Evolutionary conservation across 257 asterid genomes (phyloP).

Genomic region (Galeopsis tetrahit): DNA sequence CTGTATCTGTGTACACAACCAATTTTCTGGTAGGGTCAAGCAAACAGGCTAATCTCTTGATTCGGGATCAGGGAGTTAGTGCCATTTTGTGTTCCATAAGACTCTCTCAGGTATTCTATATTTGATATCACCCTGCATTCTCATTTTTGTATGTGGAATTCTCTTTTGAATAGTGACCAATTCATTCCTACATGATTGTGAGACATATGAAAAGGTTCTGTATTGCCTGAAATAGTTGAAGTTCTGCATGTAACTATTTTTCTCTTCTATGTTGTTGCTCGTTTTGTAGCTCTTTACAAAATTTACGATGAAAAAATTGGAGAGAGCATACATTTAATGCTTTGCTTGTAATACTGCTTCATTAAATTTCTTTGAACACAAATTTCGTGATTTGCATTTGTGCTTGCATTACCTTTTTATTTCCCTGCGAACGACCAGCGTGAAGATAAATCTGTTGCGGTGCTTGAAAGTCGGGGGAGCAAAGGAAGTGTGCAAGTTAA

Average conservation of each 20-base stretch:
- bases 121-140: constrained; percentile 8
- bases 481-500: constrained; percentile 82
- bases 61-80: constrained; percentile 59
- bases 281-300: constrained; percentile 12
- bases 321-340: neutral
- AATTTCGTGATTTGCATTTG: constrained; percentile 33
- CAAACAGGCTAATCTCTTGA: constrained; percentile 66
- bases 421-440: constrained; percentile 54
- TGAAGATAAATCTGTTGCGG: constrained; percentile 64
- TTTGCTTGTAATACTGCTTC: constrained; percentile 7
- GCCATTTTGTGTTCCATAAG: constrained; percentile 61
- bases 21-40: constrained; percentile 70
- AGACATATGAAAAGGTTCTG: neutral
- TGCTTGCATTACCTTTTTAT: constrained; percentile 32
- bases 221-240: constrained; percentile 22
- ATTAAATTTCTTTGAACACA: constrained; percentile 28
- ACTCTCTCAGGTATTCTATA: constrained; percentile 57
- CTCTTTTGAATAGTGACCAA: constrained; percentile 24
- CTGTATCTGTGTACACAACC: constrained; percentile 53
- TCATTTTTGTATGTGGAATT: constrained; percentile 11
- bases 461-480: constrained; percentile 79
- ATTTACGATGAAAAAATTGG: constrained; percentile 20
- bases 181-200: constrained; percentile 1
- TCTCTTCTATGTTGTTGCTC: neutral
- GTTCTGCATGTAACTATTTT: constrained; percentile 18